Base-by-base conservation (phyloP, 2,329 filamentous ascomycete species). In the Colletotrichum truncatum region DNA sequence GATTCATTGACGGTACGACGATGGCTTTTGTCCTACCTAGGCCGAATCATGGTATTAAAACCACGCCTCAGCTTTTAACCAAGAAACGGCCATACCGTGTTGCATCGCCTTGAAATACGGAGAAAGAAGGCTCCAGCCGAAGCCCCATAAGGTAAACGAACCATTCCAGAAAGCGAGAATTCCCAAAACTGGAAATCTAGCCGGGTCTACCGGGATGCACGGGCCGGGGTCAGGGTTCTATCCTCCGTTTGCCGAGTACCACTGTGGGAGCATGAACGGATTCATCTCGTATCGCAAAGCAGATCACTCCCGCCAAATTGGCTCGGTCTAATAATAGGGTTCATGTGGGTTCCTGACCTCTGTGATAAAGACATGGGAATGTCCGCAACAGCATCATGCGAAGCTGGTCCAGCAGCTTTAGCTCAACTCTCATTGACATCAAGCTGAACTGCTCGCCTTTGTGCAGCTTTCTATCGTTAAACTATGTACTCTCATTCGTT, bases 251-350 rank as follows among this genome's bases (percentile, higher is more conserved):
- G 41, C 59, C 59, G 14, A 57, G 52, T 28, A 36, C 43, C 43
- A 21, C 32, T 58, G 52, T 63, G 59, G 59, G 58, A 53, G 46
- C 46, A 54, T 45, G 18, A 48, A 60, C 46, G 57, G 59, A 43
- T 58, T 63, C 52, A 63, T 58, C 52, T 57, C 59, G 53, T 63
- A 58, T 63, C 43, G n/a, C 10, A 28, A 39, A n/a, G 18, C 34
- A 38, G 18, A 34, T 34, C 43, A 52, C 43, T 21, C 26, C 34
- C 41, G 14, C 21, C 41, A 63, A 28, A 45, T 43, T 51, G 43
- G 23, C n/a, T 28, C 43, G n/a, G n/a, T 58, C 43, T 28, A 58
- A 51, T 25, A 63, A 63, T 63, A 58, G 45, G 26, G 59, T 41
- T 12, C 2, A 21, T 58, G 52, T 57, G 59, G 53, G 7, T 41